Conservation (phyloP, 2,329 filamentous ascomycete species). For the Colletotrichum sp. region DNA sequence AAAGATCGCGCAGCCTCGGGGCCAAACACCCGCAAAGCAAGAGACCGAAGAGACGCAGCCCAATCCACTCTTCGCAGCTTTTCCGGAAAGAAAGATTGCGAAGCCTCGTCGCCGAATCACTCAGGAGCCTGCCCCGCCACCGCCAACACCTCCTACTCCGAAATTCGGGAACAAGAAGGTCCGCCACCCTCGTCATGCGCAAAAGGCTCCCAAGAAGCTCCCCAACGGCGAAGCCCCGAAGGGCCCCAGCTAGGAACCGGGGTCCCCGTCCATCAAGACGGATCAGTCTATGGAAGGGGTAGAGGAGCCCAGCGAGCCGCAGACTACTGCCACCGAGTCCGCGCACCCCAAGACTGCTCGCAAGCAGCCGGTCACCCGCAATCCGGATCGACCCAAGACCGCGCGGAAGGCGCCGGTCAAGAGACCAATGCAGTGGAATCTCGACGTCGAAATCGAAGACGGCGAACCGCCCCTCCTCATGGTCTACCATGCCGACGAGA, state of each 20-base stretch:
- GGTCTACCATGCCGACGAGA: neutral
- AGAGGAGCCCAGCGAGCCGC: neutral
- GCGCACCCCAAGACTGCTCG: neutral
- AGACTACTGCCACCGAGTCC: neutral
- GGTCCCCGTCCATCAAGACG: neutral
- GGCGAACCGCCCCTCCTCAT: neutral
- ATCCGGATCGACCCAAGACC: neutral
- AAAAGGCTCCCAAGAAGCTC: neutral
- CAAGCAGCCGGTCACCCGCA: neutral
- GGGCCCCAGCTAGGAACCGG: neutral
- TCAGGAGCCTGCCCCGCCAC: neutral
- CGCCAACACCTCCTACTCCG: neutral
- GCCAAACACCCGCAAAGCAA: neutral
- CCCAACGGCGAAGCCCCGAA: neutral
- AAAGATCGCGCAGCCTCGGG: neutral
- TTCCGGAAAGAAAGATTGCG: neutral
- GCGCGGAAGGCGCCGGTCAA: neutral
- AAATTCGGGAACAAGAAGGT: neutral
- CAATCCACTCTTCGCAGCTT: neutral
- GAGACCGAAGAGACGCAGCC: neutral
- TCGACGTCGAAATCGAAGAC: neutral
- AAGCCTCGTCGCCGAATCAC: neutral
- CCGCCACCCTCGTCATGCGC: neutral
- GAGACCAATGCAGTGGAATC: neutral
- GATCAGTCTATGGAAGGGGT: neutral